Percentiles rank a stretch among this genome's conserved stretches.
phyloP scores from a whole-genome alignment of 148 eudicot genomes.

The Talinum fruticosum region DNA sequence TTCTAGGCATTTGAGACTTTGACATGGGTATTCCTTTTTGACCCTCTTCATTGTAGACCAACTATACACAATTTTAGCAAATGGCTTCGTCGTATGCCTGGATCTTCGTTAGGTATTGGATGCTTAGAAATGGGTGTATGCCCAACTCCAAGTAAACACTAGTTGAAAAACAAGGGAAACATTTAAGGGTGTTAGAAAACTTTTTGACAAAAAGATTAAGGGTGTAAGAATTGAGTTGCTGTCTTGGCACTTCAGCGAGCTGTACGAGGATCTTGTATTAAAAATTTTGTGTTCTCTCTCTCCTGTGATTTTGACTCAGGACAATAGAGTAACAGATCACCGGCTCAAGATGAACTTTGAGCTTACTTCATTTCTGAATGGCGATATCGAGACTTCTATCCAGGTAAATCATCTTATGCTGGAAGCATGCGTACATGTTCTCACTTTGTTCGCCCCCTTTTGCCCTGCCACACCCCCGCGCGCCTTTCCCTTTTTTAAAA shows the following conservation, averaged over 20 bases:
- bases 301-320: constrained; percentile 37
- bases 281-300: background rate
- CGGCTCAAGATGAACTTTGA: constrained; percentile 91
- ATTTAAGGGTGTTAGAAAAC: too few species aligned
- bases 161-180: background rate
- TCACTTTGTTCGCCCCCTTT: background rate
- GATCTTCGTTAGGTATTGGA: background rate
- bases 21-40: background rate
- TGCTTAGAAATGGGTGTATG: background rate
- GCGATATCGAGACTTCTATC: constrained; percentile 83
- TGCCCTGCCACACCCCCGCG: too few species aligned
- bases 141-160: background rate
- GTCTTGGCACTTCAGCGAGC: background rate
- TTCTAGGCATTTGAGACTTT: background rate
- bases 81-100: background rate
- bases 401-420: constrained; percentile 50
- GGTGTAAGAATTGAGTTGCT: background rate
- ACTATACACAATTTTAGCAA: background rate
- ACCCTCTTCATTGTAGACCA: background rate
- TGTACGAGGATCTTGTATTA: constrained; percentile 5
- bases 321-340: constrained; percentile 95
- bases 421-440: background rate
- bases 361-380: constrained; percentile 76
- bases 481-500: too few species aligned
- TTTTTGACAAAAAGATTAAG: too few species aligned